Evolutionary conservation across 2,329 filamentous ascomycete genomes (phyloP), one percentile per base, ranked within the genome.

Genomic region (Lasiodiplodia hormozganensis): DNA sequence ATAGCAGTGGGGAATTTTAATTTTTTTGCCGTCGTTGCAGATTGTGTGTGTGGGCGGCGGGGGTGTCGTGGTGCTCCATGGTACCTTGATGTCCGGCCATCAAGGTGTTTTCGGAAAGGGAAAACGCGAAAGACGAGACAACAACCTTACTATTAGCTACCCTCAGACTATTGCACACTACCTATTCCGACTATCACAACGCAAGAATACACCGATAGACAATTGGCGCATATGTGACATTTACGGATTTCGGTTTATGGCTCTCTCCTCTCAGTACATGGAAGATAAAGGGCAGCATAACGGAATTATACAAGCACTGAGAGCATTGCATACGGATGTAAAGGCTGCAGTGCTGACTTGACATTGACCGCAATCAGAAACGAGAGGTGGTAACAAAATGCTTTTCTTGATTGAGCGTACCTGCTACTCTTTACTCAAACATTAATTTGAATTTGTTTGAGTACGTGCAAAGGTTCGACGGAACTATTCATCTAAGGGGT

Each of bases 61-160:
- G 4, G 34, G 36, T 5, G 47, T 51, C 21, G 11, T 52, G 49
- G 5, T 28, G 52, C 34, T 23, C 23, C 23, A 23, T 5, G 40
- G 6, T 49, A 64, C 60, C 60, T 64, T 64, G 60, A 64, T 64
- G 60, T 18, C 40, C 23, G 28, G 60, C 31, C 60, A 64, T 64
- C 60, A 64, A 64, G 60, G 60, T 64, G 60, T 49, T 36, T 28
- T 28, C 60, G 51, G 21, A 28, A 64, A 52, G 14, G 25, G 21
- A 16, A n/a, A 7, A 10, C 4, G 25, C 28, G 7, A 54, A 8
- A 21, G 10, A 11, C 51, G 2, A 6, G 12, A 34, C 11, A 54
- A 54, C 52, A 6, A 18, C 31, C 16, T n/a, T 8, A 8, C 8
- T 3, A 23, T n/a, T 52, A 4, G 8, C 1, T 23, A 49, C n/a